Evolutionary conservation across 2,329 filamentous ascomycete genomes (phyloP).

Genomic region (Neonectria magnoliae): DNA sequence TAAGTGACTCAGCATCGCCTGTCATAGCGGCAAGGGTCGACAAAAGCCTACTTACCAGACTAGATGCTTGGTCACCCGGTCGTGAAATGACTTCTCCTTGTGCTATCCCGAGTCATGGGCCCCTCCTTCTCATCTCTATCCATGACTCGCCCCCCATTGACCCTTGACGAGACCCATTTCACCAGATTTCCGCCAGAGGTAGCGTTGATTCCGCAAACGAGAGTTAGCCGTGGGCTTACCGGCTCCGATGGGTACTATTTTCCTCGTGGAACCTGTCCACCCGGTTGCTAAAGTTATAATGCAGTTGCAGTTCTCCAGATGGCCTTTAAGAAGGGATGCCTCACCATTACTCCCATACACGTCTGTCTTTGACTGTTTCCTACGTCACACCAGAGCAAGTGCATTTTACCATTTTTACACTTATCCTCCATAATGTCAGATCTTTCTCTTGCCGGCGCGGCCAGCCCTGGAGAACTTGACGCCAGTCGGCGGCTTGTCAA

Average conservation of each 20-base stretch:
- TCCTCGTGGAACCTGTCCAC: constrained; percentile 12
- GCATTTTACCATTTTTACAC: background rate
- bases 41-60: too few relatives aligned
- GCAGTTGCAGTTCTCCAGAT: background rate
- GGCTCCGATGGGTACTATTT: constrained; percentile 15
- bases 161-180: background rate
- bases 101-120: background rate
- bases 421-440: constrained; percentile 21
- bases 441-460: constrained; percentile 22
- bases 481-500: constrained; percentile 28
- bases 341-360: background rate
- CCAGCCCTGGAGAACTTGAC: constrained; percentile 28
- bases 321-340: background rate
- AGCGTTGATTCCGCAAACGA: background rate
- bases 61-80: background rate
- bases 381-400: background rate
- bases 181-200: background rate
- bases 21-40: background rate
- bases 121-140: background rate
- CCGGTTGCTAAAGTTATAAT: background rate
- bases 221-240: constrained; percentile 22
- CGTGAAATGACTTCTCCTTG: background rate
- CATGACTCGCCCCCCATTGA: background rate
- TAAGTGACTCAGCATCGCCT: background rate
- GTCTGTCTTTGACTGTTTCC: background rate